Conservation (phyloP, 2,329 filamentous ascomycete species). For the Rasamsonia emersonii region DNA sequence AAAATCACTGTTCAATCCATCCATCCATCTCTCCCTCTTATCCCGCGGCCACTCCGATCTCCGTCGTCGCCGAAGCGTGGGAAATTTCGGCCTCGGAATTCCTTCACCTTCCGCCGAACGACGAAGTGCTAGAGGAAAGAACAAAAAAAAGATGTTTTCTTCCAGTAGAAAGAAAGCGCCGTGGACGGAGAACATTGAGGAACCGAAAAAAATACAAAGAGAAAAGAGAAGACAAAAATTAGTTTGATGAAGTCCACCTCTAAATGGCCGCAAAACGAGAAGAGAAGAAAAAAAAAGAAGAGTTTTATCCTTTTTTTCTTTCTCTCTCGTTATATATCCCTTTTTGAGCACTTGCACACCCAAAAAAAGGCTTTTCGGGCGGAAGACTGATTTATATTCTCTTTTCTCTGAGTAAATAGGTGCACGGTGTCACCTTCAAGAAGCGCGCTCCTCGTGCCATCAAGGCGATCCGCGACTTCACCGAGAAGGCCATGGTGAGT, state of each 20-base stretch:
- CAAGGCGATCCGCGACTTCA: slow-evolving; percentile 99
- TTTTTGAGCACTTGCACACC: neutral
- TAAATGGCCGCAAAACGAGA: slow-evolving; percentile 33
- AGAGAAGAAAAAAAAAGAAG: slow-evolving; percentile 9
- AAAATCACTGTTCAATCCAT: slow-evolving; percentile 1
- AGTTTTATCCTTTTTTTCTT: too few species aligned
- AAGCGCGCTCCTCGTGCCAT: slow-evolving; percentile 97
- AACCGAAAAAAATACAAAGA: slow-evolving; percentile 7
- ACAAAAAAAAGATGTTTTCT: too few species aligned
- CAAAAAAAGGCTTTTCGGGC: slow-evolving; percentile 42
- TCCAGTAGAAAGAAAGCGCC: slow-evolving; percentile 9
- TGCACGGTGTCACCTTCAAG: slow-evolving; percentile 98
- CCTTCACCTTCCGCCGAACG: too few species aligned
- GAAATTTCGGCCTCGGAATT: too few species aligned
- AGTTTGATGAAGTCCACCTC: slow-evolving; percentile 65
- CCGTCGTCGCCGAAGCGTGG: too few species aligned
- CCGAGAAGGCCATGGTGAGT: slow-evolving; percentile 90
- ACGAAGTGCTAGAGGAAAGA: too few species aligned
- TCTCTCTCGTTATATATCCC: slow-evolving; percentile 16
- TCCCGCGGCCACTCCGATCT: too few species aligned
- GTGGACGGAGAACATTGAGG: slow-evolving; percentile 27
- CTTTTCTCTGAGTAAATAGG: slow-evolving; percentile 48
- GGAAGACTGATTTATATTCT: slow-evolving; percentile 56
- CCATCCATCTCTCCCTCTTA: neutral
- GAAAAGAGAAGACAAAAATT: slow-evolving; percentile 39